Conservation (phyloP, 202 grass and related monocot genomes). For the Zoysia matrella region DNA sequence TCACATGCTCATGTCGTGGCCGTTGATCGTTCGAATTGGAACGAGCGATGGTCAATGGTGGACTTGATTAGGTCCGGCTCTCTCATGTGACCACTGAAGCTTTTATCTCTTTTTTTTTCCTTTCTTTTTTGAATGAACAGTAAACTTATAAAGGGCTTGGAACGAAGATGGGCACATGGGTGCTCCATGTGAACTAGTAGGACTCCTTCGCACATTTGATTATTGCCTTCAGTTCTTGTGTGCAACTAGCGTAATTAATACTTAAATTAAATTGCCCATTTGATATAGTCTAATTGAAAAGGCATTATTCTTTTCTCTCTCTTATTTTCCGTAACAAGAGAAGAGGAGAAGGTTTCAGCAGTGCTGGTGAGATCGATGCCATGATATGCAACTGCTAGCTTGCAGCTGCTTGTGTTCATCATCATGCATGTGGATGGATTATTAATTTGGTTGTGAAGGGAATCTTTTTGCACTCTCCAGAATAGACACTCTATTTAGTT, state of each 20-base stretch:
- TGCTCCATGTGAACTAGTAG: slow-evolving; percentile 50
- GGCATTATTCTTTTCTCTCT: not conserved
- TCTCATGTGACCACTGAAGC: slow-evolving; percentile 5
- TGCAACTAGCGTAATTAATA: not conserved
- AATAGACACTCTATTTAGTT: not conserved
- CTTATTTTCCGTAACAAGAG: too few species aligned
- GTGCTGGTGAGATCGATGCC: not conserved
- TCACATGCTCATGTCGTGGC: slow-evolving; percentile 51
- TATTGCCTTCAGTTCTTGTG: slow-evolving; percentile 16
- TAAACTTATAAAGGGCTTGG: not conserved
- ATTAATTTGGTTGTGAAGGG: not conserved
- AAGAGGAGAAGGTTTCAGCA: too few species aligned
- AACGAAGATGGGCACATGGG: slow-evolving; percentile 58
- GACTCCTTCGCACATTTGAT: slow-evolving; percentile 15
- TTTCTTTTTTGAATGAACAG: not conserved
- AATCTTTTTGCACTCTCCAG: slow-evolving; percentile 24
- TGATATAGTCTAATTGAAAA: not conserved
- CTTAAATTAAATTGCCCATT: not conserved
- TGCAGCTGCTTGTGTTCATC: not conserved
- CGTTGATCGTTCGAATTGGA: slow-evolving; percentile 39
- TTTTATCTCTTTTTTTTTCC: not conserved
- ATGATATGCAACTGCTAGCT: slow-evolving; percentile 25
- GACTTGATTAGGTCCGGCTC: not conserved
- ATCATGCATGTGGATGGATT: not conserved
- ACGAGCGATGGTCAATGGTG: slow-evolving; percentile 18